phyloP scores from a whole-genome alignment of 2,329 filamentous ascomycete species.

The Aspergillus sp. region DNA sequence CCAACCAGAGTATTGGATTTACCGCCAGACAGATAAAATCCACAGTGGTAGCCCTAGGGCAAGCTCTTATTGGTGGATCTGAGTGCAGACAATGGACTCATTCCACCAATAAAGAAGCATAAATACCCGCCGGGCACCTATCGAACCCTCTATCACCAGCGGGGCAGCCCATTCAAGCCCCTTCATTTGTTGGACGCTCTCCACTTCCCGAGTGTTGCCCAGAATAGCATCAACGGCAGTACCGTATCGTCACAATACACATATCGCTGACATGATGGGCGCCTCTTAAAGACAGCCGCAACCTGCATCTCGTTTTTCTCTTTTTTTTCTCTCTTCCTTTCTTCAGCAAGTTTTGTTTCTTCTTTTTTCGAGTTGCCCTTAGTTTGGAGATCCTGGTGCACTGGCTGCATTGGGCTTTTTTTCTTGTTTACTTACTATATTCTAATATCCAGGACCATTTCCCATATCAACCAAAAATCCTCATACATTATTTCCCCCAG shows the following conservation, averaged over 20 bases:
- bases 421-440: constrained; percentile 36
- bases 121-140: neutral
- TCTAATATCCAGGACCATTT: constrained; percentile 17
- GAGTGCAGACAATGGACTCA: neutral
- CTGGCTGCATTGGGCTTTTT: constrained; percentile 42
- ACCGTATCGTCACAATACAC: neutral
- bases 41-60: neutral
- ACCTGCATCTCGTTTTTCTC: constrained; percentile 23
- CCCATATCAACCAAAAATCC: constrained; percentile 20
- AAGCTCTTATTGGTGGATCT: neutral
- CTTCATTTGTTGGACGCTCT: neutral
- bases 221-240: neutral
- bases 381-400: constrained; percentile 40
- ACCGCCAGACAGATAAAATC: too few relatives aligned
- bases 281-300: constrained; percentile 17
- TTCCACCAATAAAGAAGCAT: neutral
- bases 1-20: too few relatives aligned
- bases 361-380: constrained; percentile 31
- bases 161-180: neutral
- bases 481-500: constrained; percentile 31
- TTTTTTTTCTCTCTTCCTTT: constrained; percentile 40
- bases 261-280: neutral
- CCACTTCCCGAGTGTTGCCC: constrained; percentile 3
- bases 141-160: neutral
- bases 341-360: constrained; percentile 56